Evolutionary conservation across 176 grass and related monocot species (phyloP).

Genomic region (Oryza coarctata): DNA sequence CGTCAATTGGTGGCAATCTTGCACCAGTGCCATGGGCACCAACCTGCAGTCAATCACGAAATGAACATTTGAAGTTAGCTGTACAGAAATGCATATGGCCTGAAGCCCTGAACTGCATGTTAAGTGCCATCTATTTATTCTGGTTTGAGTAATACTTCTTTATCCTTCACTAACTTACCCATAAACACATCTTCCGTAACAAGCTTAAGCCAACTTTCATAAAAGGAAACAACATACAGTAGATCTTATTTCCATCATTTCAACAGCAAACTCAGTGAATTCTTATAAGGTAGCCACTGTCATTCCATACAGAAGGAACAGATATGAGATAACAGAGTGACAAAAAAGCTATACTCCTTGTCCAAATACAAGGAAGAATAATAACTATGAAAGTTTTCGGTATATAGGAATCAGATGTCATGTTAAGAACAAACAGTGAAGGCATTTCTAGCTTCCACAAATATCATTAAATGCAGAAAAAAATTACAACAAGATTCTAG

Average conservation of each 20-base stretch:
- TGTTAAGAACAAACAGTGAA: background rate
- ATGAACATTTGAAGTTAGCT: background rate
- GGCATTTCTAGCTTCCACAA: background rate
- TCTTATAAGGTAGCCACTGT: too few relatives aligned
- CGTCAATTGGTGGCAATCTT: constrained; percentile 83
- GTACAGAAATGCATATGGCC: background rate
- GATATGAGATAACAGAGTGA: too few relatives aligned
- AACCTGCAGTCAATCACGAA: constrained; percentile 52
- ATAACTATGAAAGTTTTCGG: background rate
- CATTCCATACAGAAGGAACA: too few relatives aligned
- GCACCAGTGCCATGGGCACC: constrained; percentile 93
- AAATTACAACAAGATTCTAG: background rate
- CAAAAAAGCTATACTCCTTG: too few relatives aligned
- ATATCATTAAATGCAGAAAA: background rate
- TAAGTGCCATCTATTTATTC: background rate
- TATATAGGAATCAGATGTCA: background rate
- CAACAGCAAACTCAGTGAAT: too few relatives aligned
- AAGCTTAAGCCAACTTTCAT: too few relatives aligned
- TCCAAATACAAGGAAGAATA: background rate
- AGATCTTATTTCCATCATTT: too few relatives aligned
- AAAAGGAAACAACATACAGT: too few relatives aligned
- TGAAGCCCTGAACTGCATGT: constrained; percentile 13
- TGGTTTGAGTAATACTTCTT: background rate
- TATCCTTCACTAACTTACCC: background rate
- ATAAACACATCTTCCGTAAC: too few relatives aligned